Conservation (phyloP, 1,284 basidiomycete species). For the Heliocybe sulcata region DNA sequence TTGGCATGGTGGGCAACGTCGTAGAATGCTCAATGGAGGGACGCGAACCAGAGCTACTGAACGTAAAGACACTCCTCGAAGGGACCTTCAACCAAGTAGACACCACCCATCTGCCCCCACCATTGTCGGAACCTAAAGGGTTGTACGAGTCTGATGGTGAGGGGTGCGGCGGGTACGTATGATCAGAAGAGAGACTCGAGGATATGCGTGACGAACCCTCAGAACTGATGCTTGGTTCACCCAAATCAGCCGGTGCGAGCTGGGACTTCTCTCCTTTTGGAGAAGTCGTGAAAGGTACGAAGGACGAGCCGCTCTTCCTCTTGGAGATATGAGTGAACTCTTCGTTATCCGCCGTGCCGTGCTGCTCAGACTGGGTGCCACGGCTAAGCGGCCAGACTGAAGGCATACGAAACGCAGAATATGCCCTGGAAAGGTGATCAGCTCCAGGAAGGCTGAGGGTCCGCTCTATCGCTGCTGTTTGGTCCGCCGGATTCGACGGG, state of each 20-base stretch:
- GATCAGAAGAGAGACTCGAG: constrained; percentile 18
- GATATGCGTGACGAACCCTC: neutral
- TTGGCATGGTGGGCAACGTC: constrained; percentile 12
- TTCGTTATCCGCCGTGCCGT: constrained; percentile 29
- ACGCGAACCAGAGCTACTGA: constrained; percentile 8
- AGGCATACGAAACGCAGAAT: constrained; percentile 49
- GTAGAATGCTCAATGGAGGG: constrained; percentile 14
- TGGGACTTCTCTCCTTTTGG: constrained; percentile 9
- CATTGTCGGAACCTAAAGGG: constrained; percentile 21
- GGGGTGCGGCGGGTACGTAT: constrained; percentile 76
- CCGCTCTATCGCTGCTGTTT: constrained; percentile 28
- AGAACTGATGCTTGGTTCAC: neutral
- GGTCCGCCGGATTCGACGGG: constrained; percentile 15
- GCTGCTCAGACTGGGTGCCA: constrained; percentile 23
- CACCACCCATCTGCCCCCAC: constrained; percentile 50
- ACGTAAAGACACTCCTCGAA: constrained; percentile 36
- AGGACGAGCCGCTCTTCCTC: constrained; percentile 35
- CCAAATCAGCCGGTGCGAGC: neutral
- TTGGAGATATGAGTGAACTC: constrained; percentile 67
- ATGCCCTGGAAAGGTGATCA: constrained; percentile 10
- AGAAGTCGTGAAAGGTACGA: constrained; percentile 50
- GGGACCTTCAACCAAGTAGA: constrained; percentile 64
- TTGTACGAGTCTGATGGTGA: constrained; percentile 32
- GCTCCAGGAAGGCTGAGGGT: constrained; percentile 20
- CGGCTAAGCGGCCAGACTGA: constrained; percentile 40